These are phyloP conservation scores for Glycine tomentella DNA, from an alignment of 306 rosid genomes.

Conservation along the genomic window DNA sequence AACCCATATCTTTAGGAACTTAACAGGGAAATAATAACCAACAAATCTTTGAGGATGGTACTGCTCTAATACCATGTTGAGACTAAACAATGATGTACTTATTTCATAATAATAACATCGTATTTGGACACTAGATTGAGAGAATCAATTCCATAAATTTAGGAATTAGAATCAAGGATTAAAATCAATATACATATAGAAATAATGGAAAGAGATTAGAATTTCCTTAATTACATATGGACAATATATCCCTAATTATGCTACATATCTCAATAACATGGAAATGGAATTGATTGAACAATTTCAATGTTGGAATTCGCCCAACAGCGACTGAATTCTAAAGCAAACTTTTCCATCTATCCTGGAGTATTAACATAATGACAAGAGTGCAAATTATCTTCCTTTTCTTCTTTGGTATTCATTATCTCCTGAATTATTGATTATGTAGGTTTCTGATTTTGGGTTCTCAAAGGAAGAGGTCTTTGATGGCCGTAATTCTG, in stretches of 20 bases:
- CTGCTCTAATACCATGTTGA: too few species aligned
- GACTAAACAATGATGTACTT: neutral
- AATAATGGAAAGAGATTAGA: neutral
- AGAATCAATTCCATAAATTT: neutral
- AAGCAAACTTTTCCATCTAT: too few species aligned
- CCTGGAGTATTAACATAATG: neutral
- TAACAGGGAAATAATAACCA: too few species aligned
- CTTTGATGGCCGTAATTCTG: slow-evolving; percentile 71
- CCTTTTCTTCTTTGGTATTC: slow-evolving; percentile 10
- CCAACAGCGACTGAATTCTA: too few species aligned
- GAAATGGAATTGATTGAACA: too few species aligned
- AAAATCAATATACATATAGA: neutral
- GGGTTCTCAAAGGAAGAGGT: slow-evolving; percentile 82
- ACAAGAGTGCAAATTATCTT: neutral
- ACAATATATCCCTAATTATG: neutral
- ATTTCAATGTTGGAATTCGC: too few species aligned
- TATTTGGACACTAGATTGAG: neutral
- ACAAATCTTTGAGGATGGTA: too few species aligned
- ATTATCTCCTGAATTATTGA: slow-evolving; percentile 16
- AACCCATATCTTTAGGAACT: too few species aligned
- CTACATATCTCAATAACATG: too few species aligned
- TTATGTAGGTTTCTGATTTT: slow-evolving; percentile 77
- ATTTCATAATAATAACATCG: neutral
- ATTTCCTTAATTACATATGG: neutral
- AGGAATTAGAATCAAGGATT: neutral